Conservation (phyloP, 208 protist genomes). For the Perkinsela sp. region DNA sequence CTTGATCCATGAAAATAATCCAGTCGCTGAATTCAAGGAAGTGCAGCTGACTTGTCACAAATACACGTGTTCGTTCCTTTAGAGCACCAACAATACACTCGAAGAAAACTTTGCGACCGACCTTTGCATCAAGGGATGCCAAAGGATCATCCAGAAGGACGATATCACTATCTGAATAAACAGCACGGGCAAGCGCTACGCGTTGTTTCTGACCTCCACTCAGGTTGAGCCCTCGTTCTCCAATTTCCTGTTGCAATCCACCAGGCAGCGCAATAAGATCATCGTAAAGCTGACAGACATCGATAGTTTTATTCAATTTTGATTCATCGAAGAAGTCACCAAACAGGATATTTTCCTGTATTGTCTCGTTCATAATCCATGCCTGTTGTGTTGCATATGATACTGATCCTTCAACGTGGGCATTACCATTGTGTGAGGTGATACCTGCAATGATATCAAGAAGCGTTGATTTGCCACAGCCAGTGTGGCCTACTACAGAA, state of each 20-base stretch:
- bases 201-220: conserved; percentile 19
- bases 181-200: conserved; percentile 11
- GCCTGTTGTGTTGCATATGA: conserved; percentile 64
- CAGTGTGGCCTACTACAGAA: conserved; percentile 21
- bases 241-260: conserved; percentile 59
- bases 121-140: conserved; percentile 24
- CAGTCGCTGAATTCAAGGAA: conserved; percentile 30
- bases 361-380: conserved; percentile 67
- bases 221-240: conserved; percentile 45
- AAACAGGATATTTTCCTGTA: conserved; percentile 71
- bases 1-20: conserved; percentile 45
- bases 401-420: conserved; percentile 14
- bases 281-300: conserved; percentile 25
- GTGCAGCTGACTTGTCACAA: conserved; percentile 79
- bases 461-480: conserved; percentile 31
- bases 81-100: conserved; percentile 19
- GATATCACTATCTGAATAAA: conserved; percentile 8
- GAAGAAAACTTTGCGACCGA: conserved; percentile 9
- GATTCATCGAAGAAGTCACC: conserved; percentile 16
- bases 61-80: conserved; percentile 34
- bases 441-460: conserved; percentile 22
- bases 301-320: conserved; percentile 14
- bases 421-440: conserved; percentile 10
- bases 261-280: conserved; percentile 42
- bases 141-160: conserved; percentile 28